phyloP scores from a whole-genome alignment of 1,139 yeast genomes.

The Magnusiomyces ingens region DNA sequence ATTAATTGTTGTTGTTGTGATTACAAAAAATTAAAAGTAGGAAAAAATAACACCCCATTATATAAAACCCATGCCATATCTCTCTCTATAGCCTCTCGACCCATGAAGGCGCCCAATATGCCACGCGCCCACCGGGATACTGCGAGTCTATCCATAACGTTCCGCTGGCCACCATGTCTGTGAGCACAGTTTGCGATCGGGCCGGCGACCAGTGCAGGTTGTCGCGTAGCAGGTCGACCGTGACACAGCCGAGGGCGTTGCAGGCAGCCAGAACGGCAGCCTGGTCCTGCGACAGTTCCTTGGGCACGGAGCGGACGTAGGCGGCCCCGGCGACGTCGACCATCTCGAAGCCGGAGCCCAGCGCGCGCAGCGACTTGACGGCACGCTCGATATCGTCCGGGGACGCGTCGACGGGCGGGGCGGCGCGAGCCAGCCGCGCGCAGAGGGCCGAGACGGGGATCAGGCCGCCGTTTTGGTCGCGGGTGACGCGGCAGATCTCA shows the following conservation, averaged over 20 bases:
- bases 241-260: conserved; percentile 63
- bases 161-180: conserved; percentile 76
- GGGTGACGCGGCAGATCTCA: conserved; percentile 64
- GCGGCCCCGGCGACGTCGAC: conserved; percentile 37
- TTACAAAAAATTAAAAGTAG: neutral
- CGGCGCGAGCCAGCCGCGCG: conserved; percentile 30
- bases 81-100: conserved; percentile 25
- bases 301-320: conserved; percentile 44
- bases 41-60: neutral
- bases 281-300: conserved; percentile 58
- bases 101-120: conserved; percentile 62
- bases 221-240: conserved; percentile 54
- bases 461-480: conserved; percentile 74
- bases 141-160: conserved; percentile 76
- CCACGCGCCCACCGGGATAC: conserved; percentile 38
- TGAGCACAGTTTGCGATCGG: conserved; percentile 57
- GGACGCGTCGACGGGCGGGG: conserved; percentile 32
- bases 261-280: conserved; percentile 65
- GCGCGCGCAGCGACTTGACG: conserved; percentile 36
- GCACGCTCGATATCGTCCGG: conserved; percentile 47
- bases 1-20: neutral
- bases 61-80: neutral
- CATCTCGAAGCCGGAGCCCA: conserved; percentile 45
- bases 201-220: conserved; percentile 66
- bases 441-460: conserved; percentile 57